Base-by-base conservation (phyloP, 371 early-diverging fungal genomes). In the Circinella umbellata region DNA sequence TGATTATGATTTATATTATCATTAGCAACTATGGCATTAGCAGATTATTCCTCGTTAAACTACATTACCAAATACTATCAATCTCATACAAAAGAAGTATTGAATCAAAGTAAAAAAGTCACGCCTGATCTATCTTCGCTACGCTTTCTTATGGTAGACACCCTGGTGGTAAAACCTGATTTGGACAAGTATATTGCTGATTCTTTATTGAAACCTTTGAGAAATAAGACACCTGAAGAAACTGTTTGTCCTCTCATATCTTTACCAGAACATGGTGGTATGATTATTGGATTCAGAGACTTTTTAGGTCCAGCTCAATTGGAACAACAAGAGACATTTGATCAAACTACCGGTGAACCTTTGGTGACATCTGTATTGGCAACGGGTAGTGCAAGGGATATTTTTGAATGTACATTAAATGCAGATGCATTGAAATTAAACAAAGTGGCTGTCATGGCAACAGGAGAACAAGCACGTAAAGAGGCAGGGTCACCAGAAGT, bases 191-290 rank as follows among this genome's bases (percentile, higher is more conserved):
- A 86, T 15, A 87, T 95, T 69, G 88, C 90, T 20, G 80, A 84
- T 37, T 81, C 86, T 38, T 81, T 94, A 17, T 71, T 94, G 63
- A 77, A 74, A 3, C 91, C 91, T 14, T 73, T 90, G 36, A 90
- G 90, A 0, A 85, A 73, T 8, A 63, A 47, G 10, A 74, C 75
- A 20, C 87, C 92, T 11, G 74, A 84, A 35, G 82, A 86, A 9
- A 89, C 91, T 0, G 75, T 94, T 5, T 89, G 90, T 7, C 89
- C 93, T 0, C 80, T 93, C 61, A 86, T 87, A 34, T 90, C 91
- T 53, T 76, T 93, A 17, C 85, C 91, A 0, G 93, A 93, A 69
- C 90, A 93, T 63, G 93, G 91, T 65, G 93, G 94, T 11, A 86
- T 90, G 80, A 83, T 94, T 42, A 67, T 94, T 61, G 76, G 85